Base-by-base conservation (phyloP, 768 basidiomycete species). In the Suillus fuscotomentosus region DNA sequence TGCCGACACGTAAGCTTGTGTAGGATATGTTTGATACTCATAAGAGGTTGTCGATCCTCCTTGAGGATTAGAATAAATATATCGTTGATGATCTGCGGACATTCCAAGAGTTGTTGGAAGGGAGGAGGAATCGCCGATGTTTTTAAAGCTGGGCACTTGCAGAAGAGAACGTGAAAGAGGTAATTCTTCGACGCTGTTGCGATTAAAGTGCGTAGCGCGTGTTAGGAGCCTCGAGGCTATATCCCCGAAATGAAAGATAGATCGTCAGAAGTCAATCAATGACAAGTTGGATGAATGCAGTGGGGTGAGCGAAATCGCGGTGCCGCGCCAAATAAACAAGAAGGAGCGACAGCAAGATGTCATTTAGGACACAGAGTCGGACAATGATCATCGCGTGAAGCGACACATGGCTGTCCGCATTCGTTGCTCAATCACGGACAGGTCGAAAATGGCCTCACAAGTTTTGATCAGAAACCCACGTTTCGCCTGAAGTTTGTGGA, bases 31-130 rank as follows among this genome's bases (percentile, higher is more conserved):
- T 38, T 81, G 56, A 72, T 86, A 87, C 67, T 83, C 84, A 71
- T 89, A 88, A 64, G 78, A 75, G 39, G 75, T 69, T 62, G 53
- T 54, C 11, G 78, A 78, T 43, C 76, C 72, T 41, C 78, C 78
- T 22, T 79, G 81, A 60, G 82, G 78, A 64, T 81, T 76, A 61
- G 81, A 80, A 72, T 89, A 88, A 73, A 86, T 78, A 70, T 86
- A 86, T 64, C 83, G 80, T 60, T 81, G 78, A 74, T 59, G 53
- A 5, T 85, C 84, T 50, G 84, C 76, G 43, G 84, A 79, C 83
- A 83, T 83, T 68, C 65, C 51, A 57, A 36, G 39, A 61, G 67
- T 22, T 56, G 65, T 51, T 64, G 68, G 68, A 66, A 54, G 61
- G 64, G 66, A 65, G 67, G 69, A 65, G 66, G 63, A 62, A 63